Conservation (phyloP, 306 rosid genomes). For the Gleditsia sinensis region DNA sequence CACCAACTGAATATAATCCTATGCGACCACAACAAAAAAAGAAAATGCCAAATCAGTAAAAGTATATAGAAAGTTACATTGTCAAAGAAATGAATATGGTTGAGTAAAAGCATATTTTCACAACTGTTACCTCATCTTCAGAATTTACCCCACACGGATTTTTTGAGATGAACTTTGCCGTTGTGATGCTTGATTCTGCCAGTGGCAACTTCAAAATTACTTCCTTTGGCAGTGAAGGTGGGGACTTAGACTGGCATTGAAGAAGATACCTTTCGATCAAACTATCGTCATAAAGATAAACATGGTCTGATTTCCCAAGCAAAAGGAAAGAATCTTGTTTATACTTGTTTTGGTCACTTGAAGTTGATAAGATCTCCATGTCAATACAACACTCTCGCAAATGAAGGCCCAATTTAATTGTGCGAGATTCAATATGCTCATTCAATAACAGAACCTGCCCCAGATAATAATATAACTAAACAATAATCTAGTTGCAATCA, state of each 20-base stretch:
- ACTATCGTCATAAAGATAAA: slow-evolving; percentile 72
- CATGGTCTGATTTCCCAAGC: slow-evolving; percentile 75
- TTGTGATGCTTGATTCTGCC: slow-evolving; percentile 66
- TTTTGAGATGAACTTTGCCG: slow-evolving; percentile 62
- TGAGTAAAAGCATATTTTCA: background rate
- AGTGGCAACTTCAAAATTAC: slow-evolving; percentile 74
- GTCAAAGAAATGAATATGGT: slow-evolving; percentile 12
- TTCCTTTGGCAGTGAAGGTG: slow-evolving; percentile 71
- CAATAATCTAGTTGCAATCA: slow-evolving; percentile 1
- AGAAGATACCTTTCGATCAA: slow-evolving; percentile 70
- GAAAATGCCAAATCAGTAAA: slow-evolving; percentile 14
- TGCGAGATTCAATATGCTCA: slow-evolving; percentile 77
- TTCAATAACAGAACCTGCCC: slow-evolving; percentile 73
- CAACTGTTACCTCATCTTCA: slow-evolving; percentile 63
- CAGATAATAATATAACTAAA: slow-evolving; percentile 27
- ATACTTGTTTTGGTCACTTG: slow-evolving; percentile 70
- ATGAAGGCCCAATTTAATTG: slow-evolving; percentile 71
- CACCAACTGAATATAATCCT: slow-evolving; percentile 63
- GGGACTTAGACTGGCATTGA: slow-evolving; percentile 70
- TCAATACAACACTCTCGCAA: slow-evolving; percentile 62
- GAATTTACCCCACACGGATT: slow-evolving; percentile 41
- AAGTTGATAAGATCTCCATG: slow-evolving; percentile 71
- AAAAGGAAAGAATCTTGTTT: slow-evolving; percentile 63
- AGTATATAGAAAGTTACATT: no score
- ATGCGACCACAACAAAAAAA: slow-evolving; percentile 34